A percentile compares a stretch with the other conserved stretches of the same genome.
These are phyloP conservation scores for Pichia insulana DNA, from an alignment of 805 yeast genomes.

Conservation along the genomic window DNA sequence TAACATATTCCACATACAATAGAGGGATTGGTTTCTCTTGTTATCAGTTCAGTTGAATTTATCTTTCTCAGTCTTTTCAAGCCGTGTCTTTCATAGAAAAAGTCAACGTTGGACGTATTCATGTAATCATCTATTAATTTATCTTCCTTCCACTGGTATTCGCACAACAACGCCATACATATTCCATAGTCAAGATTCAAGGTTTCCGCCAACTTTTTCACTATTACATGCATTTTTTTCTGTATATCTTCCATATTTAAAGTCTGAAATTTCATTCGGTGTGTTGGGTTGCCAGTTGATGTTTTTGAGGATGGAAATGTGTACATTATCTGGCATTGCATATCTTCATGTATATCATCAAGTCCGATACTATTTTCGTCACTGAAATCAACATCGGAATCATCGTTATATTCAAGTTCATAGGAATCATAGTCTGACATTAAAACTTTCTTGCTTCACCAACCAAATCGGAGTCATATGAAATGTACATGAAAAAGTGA, in stretches of 20 bases:
- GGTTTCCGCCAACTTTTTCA: constrained; percentile 28
- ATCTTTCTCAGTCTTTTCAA: constrained; percentile 19
- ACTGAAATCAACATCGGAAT: constrained; percentile 13
- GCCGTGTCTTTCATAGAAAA: constrained; percentile 18
- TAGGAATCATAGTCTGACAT: constrained; percentile 4
- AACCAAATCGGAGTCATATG: neutral
- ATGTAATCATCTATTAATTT: constrained; percentile 45
- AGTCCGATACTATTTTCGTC: constrained; percentile 22
- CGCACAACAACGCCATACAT: constrained; percentile 36
- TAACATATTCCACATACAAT: constrained; percentile 68
- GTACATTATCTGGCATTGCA: constrained; percentile 8
- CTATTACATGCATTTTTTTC: constrained; percentile 19
- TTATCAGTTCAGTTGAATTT: neutral
- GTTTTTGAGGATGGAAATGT: constrained; percentile 17
- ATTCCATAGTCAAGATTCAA: constrained; percentile 32
- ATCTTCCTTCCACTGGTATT: constrained; percentile 53
- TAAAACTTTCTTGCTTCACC: neutral
- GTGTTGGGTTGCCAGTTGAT: constrained; percentile 16
- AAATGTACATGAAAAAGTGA: neutral
- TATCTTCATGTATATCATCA: constrained; percentile 8
- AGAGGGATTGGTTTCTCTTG: constrained; percentile 18
- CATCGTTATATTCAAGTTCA: constrained; percentile 1
- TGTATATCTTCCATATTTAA: constrained; percentile 27
- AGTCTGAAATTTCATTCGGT: constrained; percentile 23
- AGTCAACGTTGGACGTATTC: constrained; percentile 28